These are phyloP conservation scores for Pseudoneurospora amorphoporcata DNA, from an alignment of 495 filamentous ascomycete species.

Conservation along the genomic window DNA sequence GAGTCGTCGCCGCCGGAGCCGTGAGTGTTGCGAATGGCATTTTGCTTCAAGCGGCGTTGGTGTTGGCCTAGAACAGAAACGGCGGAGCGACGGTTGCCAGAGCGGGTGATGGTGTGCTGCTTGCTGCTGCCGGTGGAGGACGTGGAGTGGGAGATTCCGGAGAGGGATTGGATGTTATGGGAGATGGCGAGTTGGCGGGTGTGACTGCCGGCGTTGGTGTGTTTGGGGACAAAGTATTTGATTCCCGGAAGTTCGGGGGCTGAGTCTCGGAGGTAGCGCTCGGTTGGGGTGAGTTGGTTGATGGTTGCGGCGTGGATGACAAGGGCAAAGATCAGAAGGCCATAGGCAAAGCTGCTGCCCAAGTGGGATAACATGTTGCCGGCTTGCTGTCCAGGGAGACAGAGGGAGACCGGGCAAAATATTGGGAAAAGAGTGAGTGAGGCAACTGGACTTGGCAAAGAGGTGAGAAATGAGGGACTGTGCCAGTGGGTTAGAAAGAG, in stretches of 20 bases:
- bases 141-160: background rate
- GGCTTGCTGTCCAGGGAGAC: background rate
- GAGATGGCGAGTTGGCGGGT: background rate
- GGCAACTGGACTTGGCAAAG: background rate
- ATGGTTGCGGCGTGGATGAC: background rate
- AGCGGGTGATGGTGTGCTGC: background rate
- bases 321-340: background rate
- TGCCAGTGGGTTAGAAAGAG: background rate
- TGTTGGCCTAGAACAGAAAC: conserved; percentile 23
- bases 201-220: background rate
- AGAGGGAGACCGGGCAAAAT: background rate
- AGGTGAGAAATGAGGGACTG: background rate
- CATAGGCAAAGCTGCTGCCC: background rate
- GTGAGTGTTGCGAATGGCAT: background rate
- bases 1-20: too few species aligned
- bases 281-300: background rate
- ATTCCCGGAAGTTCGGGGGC: background rate
- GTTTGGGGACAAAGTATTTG: background rate
- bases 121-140: background rate
- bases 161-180: background rate
- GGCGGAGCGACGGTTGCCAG: conserved; percentile 15
- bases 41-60: conserved; percentile 16
- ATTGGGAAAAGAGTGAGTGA: background rate
- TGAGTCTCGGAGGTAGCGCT: background rate
- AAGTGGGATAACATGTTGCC: background rate